These are phyloP conservation scores for Gastrodia elata DNA, from an alignment of 106 monocot species.

Conservation along the genomic window DNA sequence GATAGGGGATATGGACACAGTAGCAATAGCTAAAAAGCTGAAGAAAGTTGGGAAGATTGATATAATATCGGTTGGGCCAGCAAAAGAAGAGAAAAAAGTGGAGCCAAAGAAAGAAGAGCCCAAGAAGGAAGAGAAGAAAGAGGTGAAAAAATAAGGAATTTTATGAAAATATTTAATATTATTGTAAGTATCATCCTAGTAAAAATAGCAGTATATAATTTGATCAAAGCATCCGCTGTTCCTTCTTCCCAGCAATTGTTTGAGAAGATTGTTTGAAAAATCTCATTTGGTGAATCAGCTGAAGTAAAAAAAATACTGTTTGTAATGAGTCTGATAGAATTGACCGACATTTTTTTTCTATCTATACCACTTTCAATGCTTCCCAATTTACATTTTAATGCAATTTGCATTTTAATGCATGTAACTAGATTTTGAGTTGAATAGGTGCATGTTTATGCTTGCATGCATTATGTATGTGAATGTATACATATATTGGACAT, in stretches of 20 bases:
- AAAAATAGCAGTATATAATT: not conserved
- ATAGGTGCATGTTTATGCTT: too few species aligned
- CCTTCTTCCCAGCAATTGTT: not conserved
- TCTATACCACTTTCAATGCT: too few species aligned
- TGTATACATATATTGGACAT: too few species aligned
- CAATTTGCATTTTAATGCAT: too few species aligned
- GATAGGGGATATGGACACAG: conserved; percentile 65
- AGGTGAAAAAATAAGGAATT: conserved; percentile 1
- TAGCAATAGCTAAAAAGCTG: conserved; percentile 73
- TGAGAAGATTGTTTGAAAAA: not conserved
- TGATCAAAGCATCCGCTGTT: not conserved
- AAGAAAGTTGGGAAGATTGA: conserved; percentile 76
- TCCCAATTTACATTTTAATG: too few species aligned
- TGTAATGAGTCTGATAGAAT: too few species aligned
- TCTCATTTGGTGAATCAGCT: too few species aligned
- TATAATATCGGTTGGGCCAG: conserved; percentile 70
- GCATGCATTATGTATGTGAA: too few species aligned
- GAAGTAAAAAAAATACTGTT: too few species aligned
- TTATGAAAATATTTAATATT: not conserved
- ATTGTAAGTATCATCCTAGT: not conserved
- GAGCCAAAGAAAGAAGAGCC: conserved; percentile 29
- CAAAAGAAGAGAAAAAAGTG: conserved; percentile 91
- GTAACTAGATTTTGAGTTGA: too few species aligned
- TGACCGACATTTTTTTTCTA: too few species aligned
- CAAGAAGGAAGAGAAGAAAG: conserved; percentile 4